Evolutionary conservation across 371 early-diverging fungal species (phyloP).

Genomic region (Saksenaea vasiformis): DNA sequence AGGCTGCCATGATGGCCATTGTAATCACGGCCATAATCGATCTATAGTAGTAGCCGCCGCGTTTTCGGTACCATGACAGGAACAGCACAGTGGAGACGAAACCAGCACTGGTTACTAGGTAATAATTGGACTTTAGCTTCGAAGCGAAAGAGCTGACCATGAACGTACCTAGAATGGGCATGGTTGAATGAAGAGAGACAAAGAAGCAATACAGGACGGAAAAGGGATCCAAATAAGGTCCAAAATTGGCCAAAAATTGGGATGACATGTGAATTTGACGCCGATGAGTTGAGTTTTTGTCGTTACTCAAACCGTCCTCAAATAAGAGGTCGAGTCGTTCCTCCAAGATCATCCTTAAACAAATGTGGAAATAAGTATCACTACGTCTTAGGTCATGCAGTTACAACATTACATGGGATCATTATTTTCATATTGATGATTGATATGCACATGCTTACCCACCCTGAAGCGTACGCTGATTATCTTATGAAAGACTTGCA

Average conservation of each 20-base stretch:
- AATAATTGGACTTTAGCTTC: not conserved
- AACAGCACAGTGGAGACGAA: not conserved
- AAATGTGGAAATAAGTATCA: too few relatives aligned
- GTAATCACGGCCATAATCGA: slow-evolving; percentile 23
- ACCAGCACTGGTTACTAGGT: not conserved
- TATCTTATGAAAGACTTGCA: too few relatives aligned
- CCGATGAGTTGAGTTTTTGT: not conserved
- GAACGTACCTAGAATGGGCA: not conserved
- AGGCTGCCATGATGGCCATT: slow-evolving; percentile 32
- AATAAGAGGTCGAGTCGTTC: too few relatives aligned
- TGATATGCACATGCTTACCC: too few relatives aligned
- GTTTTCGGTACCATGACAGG: slow-evolving; percentile 20
- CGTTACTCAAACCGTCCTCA: too few relatives aligned
- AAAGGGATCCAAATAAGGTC: not conserved
- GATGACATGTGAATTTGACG: slow-evolving; percentile 1
- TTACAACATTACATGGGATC: too few relatives aligned
- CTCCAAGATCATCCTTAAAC: too few relatives aligned
- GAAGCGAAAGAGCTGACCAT: not conserved
- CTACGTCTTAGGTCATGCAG: too few relatives aligned
- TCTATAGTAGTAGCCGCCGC: slow-evolving; percentile 40
- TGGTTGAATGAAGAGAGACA: not conserved
- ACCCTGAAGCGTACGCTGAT: too few relatives aligned
- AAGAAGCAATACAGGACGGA: not conserved
- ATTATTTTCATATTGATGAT: too few relatives aligned
- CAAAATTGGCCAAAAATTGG: not conserved